phyloP scores from a whole-genome alignment of 106 monocot genomes.

The Dioscorea alata region DNA sequence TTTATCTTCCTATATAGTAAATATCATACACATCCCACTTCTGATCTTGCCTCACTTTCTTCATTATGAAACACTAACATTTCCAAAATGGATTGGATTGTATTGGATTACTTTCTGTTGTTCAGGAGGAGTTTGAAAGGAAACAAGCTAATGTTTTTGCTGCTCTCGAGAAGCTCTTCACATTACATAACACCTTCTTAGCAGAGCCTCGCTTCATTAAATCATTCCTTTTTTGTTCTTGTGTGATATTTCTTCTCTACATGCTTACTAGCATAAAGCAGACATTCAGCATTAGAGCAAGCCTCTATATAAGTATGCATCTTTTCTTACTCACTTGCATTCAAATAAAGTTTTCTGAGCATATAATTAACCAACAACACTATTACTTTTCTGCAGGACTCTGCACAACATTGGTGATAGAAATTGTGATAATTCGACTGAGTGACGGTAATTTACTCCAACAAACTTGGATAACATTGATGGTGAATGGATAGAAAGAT shows the following conservation, averaged over 20 bases:
- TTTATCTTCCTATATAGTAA: too few relatives aligned
- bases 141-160: slow-evolving; percentile 81
- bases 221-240: slow-evolving; percentile 75
- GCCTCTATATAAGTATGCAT: slow-evolving; percentile 64
- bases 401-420: slow-evolving; percentile 51
- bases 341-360: too few relatives aligned
- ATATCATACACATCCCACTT: background rate
- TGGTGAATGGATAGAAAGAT: too few relatives aligned
- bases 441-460: slow-evolving; percentile 21
- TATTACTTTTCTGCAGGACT: slow-evolving; percentile 28
- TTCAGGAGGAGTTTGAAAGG: slow-evolving; percentile 71
- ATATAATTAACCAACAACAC: too few relatives aligned
- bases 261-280: slow-evolving; percentile 93
- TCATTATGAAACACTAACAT: too few relatives aligned
- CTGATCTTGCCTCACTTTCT: too few relatives aligned
- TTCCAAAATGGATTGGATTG: background rate
- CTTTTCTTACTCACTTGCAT: too few relatives aligned
- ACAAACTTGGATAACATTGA: slow-evolving; percentile 46
- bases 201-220: slow-evolving; percentile 84
- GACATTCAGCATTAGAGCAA: slow-evolving; percentile 59
- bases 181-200: slow-evolving; percentile 68
- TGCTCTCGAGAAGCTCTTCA: slow-evolving; percentile 76
- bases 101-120: background rate
- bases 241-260: slow-evolving; percentile 64
- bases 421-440: slow-evolving; percentile 39